These are phyloP conservation scores for Corylus heterophylla DNA, from an alignment of 306 rosid genomes.

Conservation along the genomic window DNA sequence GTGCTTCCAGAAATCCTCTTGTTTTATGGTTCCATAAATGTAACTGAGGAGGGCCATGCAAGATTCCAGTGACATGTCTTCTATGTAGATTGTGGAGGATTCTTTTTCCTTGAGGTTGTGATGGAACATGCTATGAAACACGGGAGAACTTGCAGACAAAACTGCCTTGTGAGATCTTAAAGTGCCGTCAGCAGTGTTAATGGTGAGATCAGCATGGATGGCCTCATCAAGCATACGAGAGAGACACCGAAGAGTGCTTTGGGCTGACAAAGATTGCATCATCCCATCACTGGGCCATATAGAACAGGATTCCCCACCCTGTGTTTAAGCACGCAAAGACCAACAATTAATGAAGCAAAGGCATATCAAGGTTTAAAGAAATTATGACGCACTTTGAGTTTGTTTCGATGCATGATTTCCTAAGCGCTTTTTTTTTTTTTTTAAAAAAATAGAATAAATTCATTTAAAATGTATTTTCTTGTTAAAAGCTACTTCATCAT, in stretches of 20 bases:
- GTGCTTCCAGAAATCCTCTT: conserved; percentile 77
- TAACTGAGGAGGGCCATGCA: conserved; percentile 66
- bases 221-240: conserved; percentile 83
- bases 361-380: background rate
- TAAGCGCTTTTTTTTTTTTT: background rate
- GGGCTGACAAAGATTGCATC: conserved; percentile 49
- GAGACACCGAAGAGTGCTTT: conserved; percentile 60
- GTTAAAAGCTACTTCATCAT: background rate
- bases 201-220: conserved; percentile 73
- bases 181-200: conserved; percentile 58
- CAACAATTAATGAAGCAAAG: conserved; percentile 2
- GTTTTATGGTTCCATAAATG: conserved; percentile 78
- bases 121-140: conserved; percentile 82
- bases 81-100: conserved; percentile 68
- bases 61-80: conserved; percentile 75
- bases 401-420: background rate
- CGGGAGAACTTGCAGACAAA: conserved; percentile 81
- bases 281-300: conserved; percentile 65
- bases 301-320: conserved; percentile 71
- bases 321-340: conserved; percentile 19
- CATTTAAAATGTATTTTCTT: background rate
- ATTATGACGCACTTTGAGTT: background rate
- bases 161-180: conserved; percentile 84
- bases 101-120: conserved; percentile 79
- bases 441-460: background rate